A percentile compares a stretch with the other conserved stretches of the same genome.
Evolutionary conservation across 139 green algal species (phyloP).

Genomic region (Mesotaenium endlicherianum): DNA sequence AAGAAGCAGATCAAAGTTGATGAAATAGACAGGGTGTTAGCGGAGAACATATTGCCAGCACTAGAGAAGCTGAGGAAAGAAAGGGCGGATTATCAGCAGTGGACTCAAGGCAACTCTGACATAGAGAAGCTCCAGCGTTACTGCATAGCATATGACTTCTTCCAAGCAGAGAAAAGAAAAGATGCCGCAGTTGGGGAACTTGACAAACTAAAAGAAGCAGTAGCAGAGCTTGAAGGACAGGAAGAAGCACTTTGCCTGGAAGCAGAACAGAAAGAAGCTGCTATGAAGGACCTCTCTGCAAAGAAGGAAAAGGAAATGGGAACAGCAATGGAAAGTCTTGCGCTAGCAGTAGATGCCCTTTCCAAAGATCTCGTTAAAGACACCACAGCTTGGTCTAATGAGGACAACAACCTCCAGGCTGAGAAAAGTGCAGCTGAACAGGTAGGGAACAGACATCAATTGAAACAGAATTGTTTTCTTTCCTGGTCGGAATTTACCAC

Average conservation of each 20-base stretch:
- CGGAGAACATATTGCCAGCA: slow-evolving; percentile 85
- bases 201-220: slow-evolving; percentile 13
- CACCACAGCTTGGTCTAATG: slow-evolving; percentile 48
- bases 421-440: slow-evolving; percentile 17
- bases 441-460: neutral
- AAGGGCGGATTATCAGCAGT: slow-evolving; percentile 79
- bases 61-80: slow-evolving; percentile 80
- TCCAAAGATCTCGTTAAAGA: slow-evolving; percentile 61
- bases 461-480: too few relatives aligned
- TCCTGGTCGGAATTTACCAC: too few relatives aligned
- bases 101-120: slow-evolving; percentile 42
- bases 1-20: slow-evolving; percentile 94
- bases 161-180: slow-evolving; percentile 54
- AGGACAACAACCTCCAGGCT: slow-evolving; percentile 38
- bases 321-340: slow-evolving; percentile 55
- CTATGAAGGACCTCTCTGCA: slow-evolving; percentile 55
- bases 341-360: slow-evolving; percentile 58
- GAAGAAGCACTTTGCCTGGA: slow-evolving; percentile 6
- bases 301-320: slow-evolving; percentile 66
- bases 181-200: slow-evolving; percentile 32
- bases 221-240: slow-evolving; percentile 47
- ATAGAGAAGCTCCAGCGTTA: slow-evolving; percentile 74
- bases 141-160: slow-evolving; percentile 81
- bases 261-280: slow-evolving; percentile 47
- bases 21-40: slow-evolving; percentile 89